Base-by-base conservation (phyloP, 2,329 filamentous ascomycete genomes). In the Cladosporium phlei region DNA sequence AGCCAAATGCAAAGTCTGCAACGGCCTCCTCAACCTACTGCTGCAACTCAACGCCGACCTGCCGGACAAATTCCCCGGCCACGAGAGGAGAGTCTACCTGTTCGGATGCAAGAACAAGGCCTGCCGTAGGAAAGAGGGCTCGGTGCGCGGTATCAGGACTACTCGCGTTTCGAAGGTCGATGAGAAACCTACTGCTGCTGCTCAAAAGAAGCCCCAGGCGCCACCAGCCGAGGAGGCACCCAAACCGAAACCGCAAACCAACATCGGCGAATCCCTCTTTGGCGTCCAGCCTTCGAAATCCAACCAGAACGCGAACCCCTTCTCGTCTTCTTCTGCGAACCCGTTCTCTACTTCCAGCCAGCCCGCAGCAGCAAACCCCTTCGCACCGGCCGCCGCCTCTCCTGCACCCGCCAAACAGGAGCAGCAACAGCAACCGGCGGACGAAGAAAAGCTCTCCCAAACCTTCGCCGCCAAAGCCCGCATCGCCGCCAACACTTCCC, bases 41-140 rank as follows among this genome's bases (percentile, higher is more conserved):
- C 78, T 98, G 37, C 89, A 98, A 67, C 78, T 98, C 21, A 88
- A 98, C 67, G 90, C 82, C 59, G 89, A 96, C 63, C 76, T 97
- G 3, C 90, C 89, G 11, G 85, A 91, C 46, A 77, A 81, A 38
- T 96, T 95, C 60, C 86, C 89, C 2, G 82, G 83, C 47, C 88
- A 97, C 67, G 88, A 96, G 60, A 78, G 93, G 56, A 80, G 91
- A 52, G 65, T 98, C 14, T 97, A 96, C 61, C 75, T 98, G 10
- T 89, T 95, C 65, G 79, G 79, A 14, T 98, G 93, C 66, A 78
- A 82, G 49, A 77, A 80, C 55, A 87, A 86, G 65, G 73, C 80
- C 9, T 98, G 93, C 63, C 80, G 86, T 59, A 78, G 90, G 53
- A 91, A 88, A 59, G 77, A 83, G 16, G 93, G 93, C 1, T 91